Percentiles rank a stretch among this genome's conserved stretches.
These are phyloP conservation scores for Malus sylvestris DNA, from an alignment of 306 rosid species.

Conservation along the genomic window DNA sequence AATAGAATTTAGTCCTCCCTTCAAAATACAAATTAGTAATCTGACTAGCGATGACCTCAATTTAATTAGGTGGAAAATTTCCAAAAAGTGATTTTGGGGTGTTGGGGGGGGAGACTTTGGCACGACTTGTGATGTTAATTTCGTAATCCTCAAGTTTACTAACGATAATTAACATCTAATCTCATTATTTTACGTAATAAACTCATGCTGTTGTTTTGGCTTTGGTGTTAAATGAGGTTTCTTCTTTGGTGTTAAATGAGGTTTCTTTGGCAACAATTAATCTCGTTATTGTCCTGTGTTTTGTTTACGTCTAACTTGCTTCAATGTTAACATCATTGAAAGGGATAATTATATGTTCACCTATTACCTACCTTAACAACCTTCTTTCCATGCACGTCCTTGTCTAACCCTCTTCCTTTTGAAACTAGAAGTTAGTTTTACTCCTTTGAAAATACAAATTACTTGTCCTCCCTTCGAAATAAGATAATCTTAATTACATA, in stretches of 20 bases:
- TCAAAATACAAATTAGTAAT: no score
- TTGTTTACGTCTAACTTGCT: background rate
- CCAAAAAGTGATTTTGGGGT: background rate
- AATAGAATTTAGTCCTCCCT: no score
- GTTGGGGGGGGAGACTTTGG: background rate
- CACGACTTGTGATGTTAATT: background rate
- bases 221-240: background rate
- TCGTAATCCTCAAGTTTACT: background rate
- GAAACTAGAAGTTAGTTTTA: no score
- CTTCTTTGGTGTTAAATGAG: background rate
- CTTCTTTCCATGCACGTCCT: slow-evolving; percentile 4
- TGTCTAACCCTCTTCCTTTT: background rate
- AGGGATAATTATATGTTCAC: background rate
- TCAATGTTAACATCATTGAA: slow-evolving; percentile 3
- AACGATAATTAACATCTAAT: background rate
- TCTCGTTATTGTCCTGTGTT: background rate
- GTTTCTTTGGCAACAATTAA: background rate
- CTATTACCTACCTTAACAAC: slow-evolving; percentile 27
- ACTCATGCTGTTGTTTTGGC: background rate
- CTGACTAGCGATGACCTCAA: no score
- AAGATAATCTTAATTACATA: background rate
- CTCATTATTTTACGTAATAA: no score
- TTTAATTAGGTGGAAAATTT: background rate
- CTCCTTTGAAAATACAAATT: background rate
- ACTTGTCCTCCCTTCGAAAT: background rate